Base-by-base conservation (phyloP, 2,329 filamentous ascomycete species). In the Cadophora luteo-olivacea region DNA sequence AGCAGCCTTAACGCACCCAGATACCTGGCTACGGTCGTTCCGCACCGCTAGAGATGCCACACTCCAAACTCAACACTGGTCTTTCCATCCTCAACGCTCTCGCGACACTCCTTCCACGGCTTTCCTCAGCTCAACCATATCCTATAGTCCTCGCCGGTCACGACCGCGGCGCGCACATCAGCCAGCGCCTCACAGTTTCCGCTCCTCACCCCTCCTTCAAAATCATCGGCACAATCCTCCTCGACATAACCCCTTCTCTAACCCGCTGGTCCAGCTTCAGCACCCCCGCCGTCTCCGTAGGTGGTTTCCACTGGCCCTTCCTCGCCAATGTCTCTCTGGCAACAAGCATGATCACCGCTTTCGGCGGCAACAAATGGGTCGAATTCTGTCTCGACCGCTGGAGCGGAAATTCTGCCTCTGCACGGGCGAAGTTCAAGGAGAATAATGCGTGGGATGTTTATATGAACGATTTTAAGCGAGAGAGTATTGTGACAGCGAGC, bases 231-330 rank as follows among this genome's bases (percentile, higher is more conserved):
- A 76, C 79, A 1, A 77, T 82, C 24, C 72, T 86, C 16, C 75
- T 85, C 22, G 84, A 86, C 73, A 85, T 85, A 68, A 79, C 86
- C 1, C 84, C 83, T 6, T 84, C 83, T 6, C 72, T 79, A 24
- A 76, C 78, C 4, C 83, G 85, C 76, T 86, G 83, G 81, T 69
- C 75, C 5, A 76, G 75, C 2, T 82, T 84, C 69, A 66, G 77
- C 7, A 72, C 80, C 62, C 79, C 82, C 9, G 70, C 71, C 1
- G 78, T 79, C 22, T 75, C 77, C n/a, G 73, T 74, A 5, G 65
- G 66, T 1, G 67, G 66, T 14, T 85, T 82, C 74, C 84, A 86
- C 76, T 86, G 84, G 84, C 79, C 84, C 3, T 80, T 86, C 49
- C 78, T 86, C 8, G 84, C 84, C 12, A 82, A 83, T 41, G 77